These are phyloP conservation scores for Pichia nanzhaoensis DNA, from an alignment of 805 yeast genomes.

Conservation along the genomic window DNA sequence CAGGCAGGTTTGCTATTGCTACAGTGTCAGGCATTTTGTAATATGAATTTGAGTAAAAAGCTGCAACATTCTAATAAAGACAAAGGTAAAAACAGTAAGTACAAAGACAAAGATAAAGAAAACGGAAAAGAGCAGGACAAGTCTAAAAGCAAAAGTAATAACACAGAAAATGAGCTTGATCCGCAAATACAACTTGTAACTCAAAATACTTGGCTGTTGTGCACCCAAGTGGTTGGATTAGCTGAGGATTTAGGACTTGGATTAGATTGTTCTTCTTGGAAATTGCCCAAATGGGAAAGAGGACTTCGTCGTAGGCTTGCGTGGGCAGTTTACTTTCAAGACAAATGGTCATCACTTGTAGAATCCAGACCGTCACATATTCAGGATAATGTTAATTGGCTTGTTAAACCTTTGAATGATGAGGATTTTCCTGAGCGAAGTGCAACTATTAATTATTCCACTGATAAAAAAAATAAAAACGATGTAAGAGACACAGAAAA, in stretches of 20 bases:
- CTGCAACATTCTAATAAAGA: background rate
- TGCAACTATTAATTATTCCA: slow-evolving; percentile 31
- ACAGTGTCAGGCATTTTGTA: slow-evolving; percentile 46
- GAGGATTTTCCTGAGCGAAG: slow-evolving; percentile 72
- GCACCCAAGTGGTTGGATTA: slow-evolving; percentile 79
- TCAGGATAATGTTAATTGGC: slow-evolving; percentile 69
- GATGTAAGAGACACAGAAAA: slow-evolving; percentile 14
- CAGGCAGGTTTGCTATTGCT: slow-evolving; percentile 80
- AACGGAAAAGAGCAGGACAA: background rate
- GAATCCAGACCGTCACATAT: slow-evolving; percentile 84
- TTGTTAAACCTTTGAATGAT: slow-evolving; percentile 57
- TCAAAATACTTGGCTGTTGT: slow-evolving; percentile 74
- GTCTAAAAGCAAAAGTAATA: background rate
- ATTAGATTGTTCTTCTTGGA: slow-evolving; percentile 86
- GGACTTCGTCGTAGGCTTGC: slow-evolving; percentile 82
- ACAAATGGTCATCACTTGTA: slow-evolving; percentile 80
- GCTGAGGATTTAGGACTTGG: slow-evolving; percentile 91
- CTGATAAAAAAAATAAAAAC: slow-evolving; percentile 8
- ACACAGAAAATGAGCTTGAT: slow-evolving; percentile 4
- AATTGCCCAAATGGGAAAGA: slow-evolving; percentile 91
- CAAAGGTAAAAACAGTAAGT: background rate
- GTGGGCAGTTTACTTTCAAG: slow-evolving; percentile 93
- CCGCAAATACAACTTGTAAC: slow-evolving; percentile 19
- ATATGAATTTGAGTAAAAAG: background rate
- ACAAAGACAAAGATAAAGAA: background rate